Conservation (phyloP, 1,284 basidiomycete genomes). For the Papiliotrema nemorosa region DNA sequence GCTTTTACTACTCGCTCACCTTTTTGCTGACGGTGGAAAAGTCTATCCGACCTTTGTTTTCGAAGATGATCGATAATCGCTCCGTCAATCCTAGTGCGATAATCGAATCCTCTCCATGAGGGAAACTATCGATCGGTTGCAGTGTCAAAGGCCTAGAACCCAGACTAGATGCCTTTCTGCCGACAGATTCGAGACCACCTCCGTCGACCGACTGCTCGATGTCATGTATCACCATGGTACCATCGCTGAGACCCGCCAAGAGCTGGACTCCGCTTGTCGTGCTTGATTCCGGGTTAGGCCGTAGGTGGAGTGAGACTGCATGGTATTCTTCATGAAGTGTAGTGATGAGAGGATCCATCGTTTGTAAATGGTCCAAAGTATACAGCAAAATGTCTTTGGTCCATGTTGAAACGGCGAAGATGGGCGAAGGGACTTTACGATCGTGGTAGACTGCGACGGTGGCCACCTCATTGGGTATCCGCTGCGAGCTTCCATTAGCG, state of each 20-base stretch:
- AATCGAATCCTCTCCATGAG: constrained; percentile 27
- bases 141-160: constrained; percentile 34
- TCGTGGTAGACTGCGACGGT: constrained; percentile 1
- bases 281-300: constrained; percentile 1
- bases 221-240: constrained; percentile 64
- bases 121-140: neutral
- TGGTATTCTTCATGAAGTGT: constrained; percentile 14
- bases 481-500: neutral
- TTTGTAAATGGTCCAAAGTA: constrained; percentile 52
- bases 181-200: constrained; percentile 32
- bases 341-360: constrained; percentile 13
- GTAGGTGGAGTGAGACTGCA: constrained; percentile 41
- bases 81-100: constrained; percentile 39
- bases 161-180: constrained; percentile 48
- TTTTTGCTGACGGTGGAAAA: constrained; percentile 71
- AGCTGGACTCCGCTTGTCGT: constrained; percentile 56
- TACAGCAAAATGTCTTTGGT: constrained; percentile 64
- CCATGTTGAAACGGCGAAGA: constrained; percentile 72
- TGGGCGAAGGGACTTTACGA: constrained; percentile 9
- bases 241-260: constrained; percentile 75
- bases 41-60: constrained; percentile 62
- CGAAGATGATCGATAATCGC: constrained; percentile 52
- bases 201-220: constrained; percentile 30
- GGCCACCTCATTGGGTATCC: constrained; percentile 5
- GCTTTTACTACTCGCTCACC: constrained; percentile 50